Conservation (phyloP, 2,329 filamentous ascomycete genomes). For the Setomelanomma holmii region DNA sequence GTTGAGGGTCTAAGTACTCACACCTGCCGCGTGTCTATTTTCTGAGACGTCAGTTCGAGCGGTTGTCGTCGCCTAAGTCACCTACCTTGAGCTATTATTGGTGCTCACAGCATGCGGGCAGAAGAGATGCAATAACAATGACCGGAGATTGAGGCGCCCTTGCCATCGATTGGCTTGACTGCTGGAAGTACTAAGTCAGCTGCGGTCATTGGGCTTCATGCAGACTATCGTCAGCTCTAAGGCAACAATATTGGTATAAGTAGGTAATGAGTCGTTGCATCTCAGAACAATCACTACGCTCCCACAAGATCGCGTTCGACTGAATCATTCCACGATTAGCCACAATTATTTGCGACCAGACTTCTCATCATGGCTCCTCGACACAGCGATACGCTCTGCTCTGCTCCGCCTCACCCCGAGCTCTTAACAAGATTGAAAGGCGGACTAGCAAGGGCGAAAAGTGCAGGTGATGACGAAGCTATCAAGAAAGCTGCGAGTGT, state of each 20-base stretch:
- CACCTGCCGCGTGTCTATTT: neutral
- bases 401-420: slow-evolving; percentile 25
- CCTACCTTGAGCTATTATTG: neutral
- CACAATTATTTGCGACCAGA: no score
- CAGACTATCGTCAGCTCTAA: no score
- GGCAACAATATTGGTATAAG: no score
- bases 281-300: no score
- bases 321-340: neutral
- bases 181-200: no score
- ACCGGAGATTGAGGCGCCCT: neutral
- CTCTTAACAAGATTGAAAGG: slow-evolving; percentile 15
- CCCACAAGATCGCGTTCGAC: neutral
- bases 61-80: neutral
- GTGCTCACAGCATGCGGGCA: no score
- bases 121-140: neutral
- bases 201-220: no score
- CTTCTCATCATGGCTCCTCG: slow-evolving; percentile 16
- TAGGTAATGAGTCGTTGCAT: no score
- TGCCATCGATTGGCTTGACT: no score
- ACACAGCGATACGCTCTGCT: slow-evolving; percentile 23
- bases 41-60: neutral
- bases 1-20: neutral
- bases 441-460: slow-evolving; percentile 9
- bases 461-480: neutral
- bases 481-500: neutral